Evolutionary conservation across 2,329 filamentous ascomycete species (phyloP).

Genomic region (Endocalyx cinctus): DNA sequence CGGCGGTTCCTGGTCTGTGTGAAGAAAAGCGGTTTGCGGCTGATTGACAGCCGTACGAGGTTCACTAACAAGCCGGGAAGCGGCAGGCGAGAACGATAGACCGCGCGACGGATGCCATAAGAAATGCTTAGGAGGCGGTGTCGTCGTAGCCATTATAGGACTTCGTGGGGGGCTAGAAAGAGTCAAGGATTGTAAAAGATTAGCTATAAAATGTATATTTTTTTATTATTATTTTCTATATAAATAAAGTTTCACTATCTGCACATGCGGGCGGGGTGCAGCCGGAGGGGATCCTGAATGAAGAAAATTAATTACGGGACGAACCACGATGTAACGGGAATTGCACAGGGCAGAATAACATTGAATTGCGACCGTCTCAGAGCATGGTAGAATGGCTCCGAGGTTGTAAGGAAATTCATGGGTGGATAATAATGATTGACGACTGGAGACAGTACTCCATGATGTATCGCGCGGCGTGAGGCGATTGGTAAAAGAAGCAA

Average conservation of each 20-base stretch:
- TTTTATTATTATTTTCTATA: no score
- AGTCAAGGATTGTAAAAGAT: constrained; percentile 8
- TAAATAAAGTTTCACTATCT: no score
- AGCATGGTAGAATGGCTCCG: constrained; percentile 25
- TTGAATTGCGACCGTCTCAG: constrained; percentile 16
- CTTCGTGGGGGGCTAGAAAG: constrained; percentile 4
- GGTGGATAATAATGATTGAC: constrained; percentile 10
- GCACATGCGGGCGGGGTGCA: no score
- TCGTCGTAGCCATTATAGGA: constrained; percentile 21
- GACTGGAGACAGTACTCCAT: constrained; percentile 22
- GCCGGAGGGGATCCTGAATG: background rate
- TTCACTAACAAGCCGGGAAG: no score
- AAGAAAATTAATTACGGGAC: constrained; percentile 15
- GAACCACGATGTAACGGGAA: no score
- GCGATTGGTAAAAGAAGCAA: no score
- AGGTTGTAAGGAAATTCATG: constrained; percentile 21
- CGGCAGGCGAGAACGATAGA: constrained; percentile 27
- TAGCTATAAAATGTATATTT: no score
- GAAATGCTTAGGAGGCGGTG: constrained; percentile 20
- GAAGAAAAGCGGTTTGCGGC: no score
- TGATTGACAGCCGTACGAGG: no score
- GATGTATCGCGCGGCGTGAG: no score
- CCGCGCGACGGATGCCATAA: constrained; percentile 30
- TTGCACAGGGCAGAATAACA: constrained; percentile 12
- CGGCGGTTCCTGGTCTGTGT: no score